Base-by-base conservation (phyloP, 1,139 yeast species). In the Yamadazyma sp. region DNA sequence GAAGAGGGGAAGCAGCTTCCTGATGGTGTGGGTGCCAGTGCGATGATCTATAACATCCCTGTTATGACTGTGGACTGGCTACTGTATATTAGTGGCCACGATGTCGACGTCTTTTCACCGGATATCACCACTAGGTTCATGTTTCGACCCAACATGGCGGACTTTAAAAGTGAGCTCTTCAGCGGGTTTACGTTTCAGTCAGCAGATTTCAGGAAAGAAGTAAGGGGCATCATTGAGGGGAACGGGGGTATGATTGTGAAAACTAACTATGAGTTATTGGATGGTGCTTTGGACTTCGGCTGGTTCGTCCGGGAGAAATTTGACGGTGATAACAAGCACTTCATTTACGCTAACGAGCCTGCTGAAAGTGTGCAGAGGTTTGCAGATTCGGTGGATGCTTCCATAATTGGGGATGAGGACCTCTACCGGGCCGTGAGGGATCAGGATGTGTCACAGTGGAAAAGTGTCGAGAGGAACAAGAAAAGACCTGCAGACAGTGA, bases 11-110 rank as follows among this genome's bases (percentile, higher is more conserved):
- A 34, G 2, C 20, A 28, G 3, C 18, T 38, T 6, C 17, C 41
- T 12, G 37, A 36, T 14, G 9, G 7, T 4, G 4, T 40, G 8
- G 45, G 41, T 2, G 38, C 44, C 11, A 29, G 15, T 9, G 44
- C 48, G 4, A 37, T 44, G 45, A 18, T 44, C 10, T 29, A 44
- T 12, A 28, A 38, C 17, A 10, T 39, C 2, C 41, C 41, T 1
- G 29, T 44, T 20, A 26, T 37, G 32, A 38, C 44, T 8, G 14
- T n/a, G 12, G 42, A 39, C 12, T 44, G 48, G 48, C 24, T 44
- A n/a, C 14, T 12, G 8, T 38, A 24, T 16, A 23, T 31, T 6
- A 5, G 17, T n/a, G 24, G 25, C 17, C 20, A 40, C 6, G 12
- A 30, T n/a, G 25, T 28, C 9, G 26, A 27, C 15, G n/a, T 43